phyloP scores from a whole-genome alignment of 805 yeast genomes.

The Tetrapisispora phaffii region DNA sequence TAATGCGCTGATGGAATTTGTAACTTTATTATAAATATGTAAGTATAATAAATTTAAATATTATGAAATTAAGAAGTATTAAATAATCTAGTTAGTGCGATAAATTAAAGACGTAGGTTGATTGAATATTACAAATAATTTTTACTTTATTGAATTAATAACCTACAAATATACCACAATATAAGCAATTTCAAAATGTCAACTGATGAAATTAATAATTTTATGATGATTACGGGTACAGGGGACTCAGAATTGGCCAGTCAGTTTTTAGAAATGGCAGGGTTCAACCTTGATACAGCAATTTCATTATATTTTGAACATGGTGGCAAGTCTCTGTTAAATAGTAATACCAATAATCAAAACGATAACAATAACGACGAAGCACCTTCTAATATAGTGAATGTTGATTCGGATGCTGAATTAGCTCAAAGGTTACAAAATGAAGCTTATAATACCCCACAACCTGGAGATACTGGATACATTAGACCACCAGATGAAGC shows the following conservation, averaged over 20 bases:
- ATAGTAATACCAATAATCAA: slow-evolving; percentile 5
- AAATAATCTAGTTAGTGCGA: too few species aligned
- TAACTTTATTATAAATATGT: too few species aligned
- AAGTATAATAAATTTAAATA: too few species aligned
- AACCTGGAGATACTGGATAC: slow-evolving; percentile 25
- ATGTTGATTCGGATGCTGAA: slow-evolving; percentile 37
- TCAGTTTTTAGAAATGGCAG: slow-evolving; percentile 71
- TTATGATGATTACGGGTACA: slow-evolving; percentile 75
- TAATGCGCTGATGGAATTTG: not conserved
- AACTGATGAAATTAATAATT: slow-evolving; percentile 53
- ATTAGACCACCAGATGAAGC: slow-evolving; percentile 76
- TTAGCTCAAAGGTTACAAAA: slow-evolving; percentile 54
- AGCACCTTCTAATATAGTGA: slow-evolving; percentile 4
- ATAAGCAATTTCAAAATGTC: slow-evolving; percentile 11
- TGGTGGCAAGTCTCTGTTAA: slow-evolving; percentile 30
- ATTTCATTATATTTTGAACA: slow-evolving; percentile 74
- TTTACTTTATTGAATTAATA: too few species aligned
- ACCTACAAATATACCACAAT: too few species aligned
- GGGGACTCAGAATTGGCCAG: slow-evolving; percentile 58
- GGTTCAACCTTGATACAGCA: slow-evolving; percentile 71
- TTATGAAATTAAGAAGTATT: too few species aligned
- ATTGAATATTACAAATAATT: too few species aligned
- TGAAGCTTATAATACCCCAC: slow-evolving; percentile 42
- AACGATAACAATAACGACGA: not conserved
- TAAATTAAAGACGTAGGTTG: too few species aligned